A percentile compares a stretch with the other conserved stretches of the same genome.
phyloP scores from a whole-genome alignment of 805 yeast genomes.

The Groenewaldozyma salmanticensis region DNA sequence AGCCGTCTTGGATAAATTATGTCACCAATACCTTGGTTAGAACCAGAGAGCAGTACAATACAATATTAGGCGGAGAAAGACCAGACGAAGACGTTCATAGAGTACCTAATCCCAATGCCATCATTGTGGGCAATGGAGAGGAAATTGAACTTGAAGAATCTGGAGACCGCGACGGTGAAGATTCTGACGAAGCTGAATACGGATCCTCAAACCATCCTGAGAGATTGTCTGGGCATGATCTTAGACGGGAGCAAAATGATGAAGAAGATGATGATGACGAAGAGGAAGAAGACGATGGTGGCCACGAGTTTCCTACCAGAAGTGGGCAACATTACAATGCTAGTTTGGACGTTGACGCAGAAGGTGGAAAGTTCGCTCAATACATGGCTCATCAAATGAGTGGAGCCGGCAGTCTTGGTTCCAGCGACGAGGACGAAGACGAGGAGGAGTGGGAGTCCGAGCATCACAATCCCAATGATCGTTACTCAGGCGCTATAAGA shows the following conservation, averaged over 20 bases:
- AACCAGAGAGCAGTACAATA: conserved; percentile 88
- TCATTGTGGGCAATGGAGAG: conserved; percentile 25
- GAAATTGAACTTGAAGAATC: conserved; percentile 27
- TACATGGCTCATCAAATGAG: conserved; percentile 72
- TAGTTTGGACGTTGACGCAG: conserved; percentile 7
- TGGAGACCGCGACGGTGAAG: conserved; percentile 25
- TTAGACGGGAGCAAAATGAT: conserved; percentile 14
- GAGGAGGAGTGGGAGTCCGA: conserved; percentile 34
- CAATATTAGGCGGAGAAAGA: conserved; percentile 76
- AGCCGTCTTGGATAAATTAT: conserved; percentile 68
- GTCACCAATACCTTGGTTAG: conserved; percentile 76
- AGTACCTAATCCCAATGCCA: conserved; percentile 26
- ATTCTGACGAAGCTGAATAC: conserved; percentile 27
- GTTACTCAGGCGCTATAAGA: conserved; percentile 7
- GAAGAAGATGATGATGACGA: conserved; percentile 20
- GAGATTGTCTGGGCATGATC: conserved; percentile 12
- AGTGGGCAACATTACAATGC: conserved; percentile 11
- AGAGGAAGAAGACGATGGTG: conserved; percentile 11
- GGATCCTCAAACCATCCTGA: conserved; percentile 5
- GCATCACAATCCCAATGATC: conserved; percentile 5
- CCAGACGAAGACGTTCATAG: conserved; percentile 32
- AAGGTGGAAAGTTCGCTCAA: conserved; percentile 49
- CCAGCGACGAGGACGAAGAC: conserved; percentile 49
- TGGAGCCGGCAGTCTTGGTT: conserved; percentile 40
- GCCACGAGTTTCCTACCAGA: conserved; percentile 9